phyloP scores from a whole-genome alignment of 768 basidiomycete species.

The Mrakia frigida region DNA sequence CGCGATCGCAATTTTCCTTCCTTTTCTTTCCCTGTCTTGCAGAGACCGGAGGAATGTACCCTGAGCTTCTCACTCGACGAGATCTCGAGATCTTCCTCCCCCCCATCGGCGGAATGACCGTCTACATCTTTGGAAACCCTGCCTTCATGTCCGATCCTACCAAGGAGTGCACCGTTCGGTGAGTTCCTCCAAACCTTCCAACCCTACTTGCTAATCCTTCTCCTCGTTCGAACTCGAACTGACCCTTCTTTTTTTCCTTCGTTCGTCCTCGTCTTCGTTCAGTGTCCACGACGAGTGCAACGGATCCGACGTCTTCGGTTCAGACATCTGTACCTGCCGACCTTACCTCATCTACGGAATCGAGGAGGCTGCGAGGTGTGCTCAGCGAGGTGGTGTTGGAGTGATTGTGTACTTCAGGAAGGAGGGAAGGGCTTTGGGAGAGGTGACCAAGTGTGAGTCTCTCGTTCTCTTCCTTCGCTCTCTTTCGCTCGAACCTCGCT shows the following conservation, averaged over 20 bases:
- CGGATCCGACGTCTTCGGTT: constrained; percentile 80
- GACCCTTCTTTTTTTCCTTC: background rate
- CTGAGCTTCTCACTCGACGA: constrained; percentile 88
- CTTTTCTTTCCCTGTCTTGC: background rate
- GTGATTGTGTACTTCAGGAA: constrained; percentile 51
- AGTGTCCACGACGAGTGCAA: constrained; percentile 83
- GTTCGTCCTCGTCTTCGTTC: background rate
- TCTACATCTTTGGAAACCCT: constrained; percentile 90
- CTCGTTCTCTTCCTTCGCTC: background rate
- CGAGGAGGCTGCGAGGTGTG: constrained; percentile 81
- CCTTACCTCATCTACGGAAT: constrained; percentile 63
- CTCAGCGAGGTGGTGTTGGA: constrained; percentile 80
- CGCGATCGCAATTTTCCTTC: too few relatives aligned
- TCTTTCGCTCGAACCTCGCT: constrained; percentile 3
- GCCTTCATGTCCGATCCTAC: constrained; percentile 51
- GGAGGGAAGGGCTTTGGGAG: constrained; percentile 86
- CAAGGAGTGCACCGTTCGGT: constrained; percentile 40
- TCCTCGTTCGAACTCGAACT: background rate
- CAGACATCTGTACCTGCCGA: constrained; percentile 73
- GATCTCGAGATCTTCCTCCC: constrained; percentile 95
- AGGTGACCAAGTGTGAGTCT: constrained; percentile 72
- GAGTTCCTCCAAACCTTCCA: background rate
- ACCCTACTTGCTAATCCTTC: too few relatives aligned
- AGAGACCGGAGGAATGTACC: constrained; percentile 48
- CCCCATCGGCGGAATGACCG: constrained; percentile 70